Percentiles rank a stretch among this genome's conserved stretches.
phyloP scores from a whole-genome alignment of 345 rosid species.

The Salix viminalis region DNA sequence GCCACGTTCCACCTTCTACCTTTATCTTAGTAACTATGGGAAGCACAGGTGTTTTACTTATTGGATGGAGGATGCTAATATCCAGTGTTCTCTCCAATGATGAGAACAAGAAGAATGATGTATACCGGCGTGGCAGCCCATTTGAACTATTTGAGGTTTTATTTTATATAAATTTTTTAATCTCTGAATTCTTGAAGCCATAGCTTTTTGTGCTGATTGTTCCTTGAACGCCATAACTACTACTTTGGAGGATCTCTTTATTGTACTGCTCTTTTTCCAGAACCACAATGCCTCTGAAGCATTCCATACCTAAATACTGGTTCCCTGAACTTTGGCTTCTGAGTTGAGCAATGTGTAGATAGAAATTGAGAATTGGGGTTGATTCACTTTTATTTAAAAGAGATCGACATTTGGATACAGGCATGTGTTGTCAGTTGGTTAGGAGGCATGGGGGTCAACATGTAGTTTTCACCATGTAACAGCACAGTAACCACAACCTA shows the following conservation, averaged over 20 bases:
- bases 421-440: no score
- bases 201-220: neutral
- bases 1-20: conserved; percentile 48
- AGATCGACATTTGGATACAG: no score
- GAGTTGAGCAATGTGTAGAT: no score
- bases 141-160: conserved; percentile 88
- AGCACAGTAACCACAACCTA: no score
- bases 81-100: conserved; percentile 47
- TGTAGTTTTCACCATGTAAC: no score
- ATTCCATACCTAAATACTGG: no score
- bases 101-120: conserved; percentile 61
- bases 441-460: no score
- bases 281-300: no score
- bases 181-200: neutral
- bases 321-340: no score
- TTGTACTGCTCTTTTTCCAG: neutral
- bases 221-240: neutral
- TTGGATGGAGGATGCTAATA: conserved; percentile 65
- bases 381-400: no score
- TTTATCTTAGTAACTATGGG: conserved; percentile 68
- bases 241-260: neutral
- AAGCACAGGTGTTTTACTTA: conserved; percentile 62
- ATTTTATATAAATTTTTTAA: neutral
- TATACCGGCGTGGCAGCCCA: conserved; percentile 68
- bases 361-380: no score